A percentile compares a stretch with the other conserved stretches of the same genome.
Evolutionary conservation across 768 basidiomycete species (phyloP).

Genomic region (Clathrus columnatus): DNA sequence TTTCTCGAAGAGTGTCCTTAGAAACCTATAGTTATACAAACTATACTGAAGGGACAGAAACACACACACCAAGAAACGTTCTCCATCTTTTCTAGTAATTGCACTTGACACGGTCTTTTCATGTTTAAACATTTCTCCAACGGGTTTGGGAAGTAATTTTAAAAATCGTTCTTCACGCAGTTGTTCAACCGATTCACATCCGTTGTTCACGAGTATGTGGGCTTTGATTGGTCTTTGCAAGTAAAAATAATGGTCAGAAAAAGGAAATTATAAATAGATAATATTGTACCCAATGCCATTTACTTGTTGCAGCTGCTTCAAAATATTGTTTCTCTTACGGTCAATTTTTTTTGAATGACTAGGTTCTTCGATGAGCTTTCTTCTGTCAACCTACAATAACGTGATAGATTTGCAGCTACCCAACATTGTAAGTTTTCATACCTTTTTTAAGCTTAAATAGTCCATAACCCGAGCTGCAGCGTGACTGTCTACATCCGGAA

Average conservation of each 20-base stretch:
- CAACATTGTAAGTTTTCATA: neutral
- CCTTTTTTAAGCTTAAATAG: neutral
- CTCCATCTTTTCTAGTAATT: slow-evolving; percentile 34
- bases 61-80: slow-evolving; percentile 34
- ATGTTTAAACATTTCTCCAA: neutral
- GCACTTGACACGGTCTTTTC: slow-evolving; percentile 6
- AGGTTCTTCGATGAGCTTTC: neutral
- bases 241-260: neutral
- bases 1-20: slow-evolving; percentile 43
- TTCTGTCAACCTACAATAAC: neutral
- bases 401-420: neutral
- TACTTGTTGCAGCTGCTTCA: neutral
- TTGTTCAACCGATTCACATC: slow-evolving; percentile 6
- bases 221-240: slow-evolving; percentile 4
- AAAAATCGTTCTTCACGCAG: slow-evolving; percentile 1
- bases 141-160: neutral
- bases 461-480: neutral
- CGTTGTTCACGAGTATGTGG: neutral
- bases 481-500: neutral
- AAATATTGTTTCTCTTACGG: neutral
- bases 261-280: neutral
- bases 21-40: neutral
- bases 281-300: slow-evolving; percentile 6
- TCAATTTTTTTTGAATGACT: neutral
- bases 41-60: neutral